Evolutionary conservation across 1,284 basidiomycete genomes (phyloP).

Genomic region (Trichosporon inkin): DNA sequence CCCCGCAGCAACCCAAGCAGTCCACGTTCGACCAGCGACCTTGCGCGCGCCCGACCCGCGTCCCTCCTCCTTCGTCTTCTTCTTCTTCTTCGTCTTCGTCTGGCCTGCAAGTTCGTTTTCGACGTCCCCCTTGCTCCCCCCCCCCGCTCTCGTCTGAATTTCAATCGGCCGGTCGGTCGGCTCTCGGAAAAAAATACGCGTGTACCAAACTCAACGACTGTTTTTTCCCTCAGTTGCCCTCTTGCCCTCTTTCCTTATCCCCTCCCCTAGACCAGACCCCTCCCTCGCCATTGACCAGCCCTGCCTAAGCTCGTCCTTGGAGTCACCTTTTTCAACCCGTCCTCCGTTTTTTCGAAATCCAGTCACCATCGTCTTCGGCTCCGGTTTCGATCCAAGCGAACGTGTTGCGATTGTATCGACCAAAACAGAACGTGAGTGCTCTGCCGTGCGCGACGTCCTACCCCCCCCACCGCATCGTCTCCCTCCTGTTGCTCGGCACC

Average conservation of each 20-base stretch:
- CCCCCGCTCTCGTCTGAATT: background rate
- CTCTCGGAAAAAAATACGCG: conserved; percentile 9
- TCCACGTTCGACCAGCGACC: background rate
- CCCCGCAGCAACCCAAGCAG: background rate
- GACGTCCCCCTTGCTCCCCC: background rate
- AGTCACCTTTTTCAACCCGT: conserved; percentile 5
- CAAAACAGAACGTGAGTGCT: conserved; percentile 3
- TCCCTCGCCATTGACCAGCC: conserved; percentile 4
- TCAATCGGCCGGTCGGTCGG: conserved; percentile 4
- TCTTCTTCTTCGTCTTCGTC: background rate
- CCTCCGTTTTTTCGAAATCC: conserved; percentile 5
- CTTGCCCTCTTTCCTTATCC: conserved; percentile 1
- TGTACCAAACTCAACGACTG: conserved; percentile 3
- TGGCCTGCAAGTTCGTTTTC: background rate
- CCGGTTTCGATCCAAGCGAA: background rate
- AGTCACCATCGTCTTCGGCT: background rate
- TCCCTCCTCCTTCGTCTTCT: background rate
- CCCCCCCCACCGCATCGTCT: background rate
- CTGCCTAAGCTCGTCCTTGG: conserved; percentile 4
- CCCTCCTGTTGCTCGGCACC: background rate
- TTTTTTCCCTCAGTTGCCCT: background rate
- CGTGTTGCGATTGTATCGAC: conserved; percentile 4
- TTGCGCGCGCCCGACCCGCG: background rate
- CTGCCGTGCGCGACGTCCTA: background rate
- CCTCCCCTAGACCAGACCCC: conserved; percentile 4